Conservation (phyloP, 768 basidiomycete genomes). For the Lentinula sp. region DNA sequence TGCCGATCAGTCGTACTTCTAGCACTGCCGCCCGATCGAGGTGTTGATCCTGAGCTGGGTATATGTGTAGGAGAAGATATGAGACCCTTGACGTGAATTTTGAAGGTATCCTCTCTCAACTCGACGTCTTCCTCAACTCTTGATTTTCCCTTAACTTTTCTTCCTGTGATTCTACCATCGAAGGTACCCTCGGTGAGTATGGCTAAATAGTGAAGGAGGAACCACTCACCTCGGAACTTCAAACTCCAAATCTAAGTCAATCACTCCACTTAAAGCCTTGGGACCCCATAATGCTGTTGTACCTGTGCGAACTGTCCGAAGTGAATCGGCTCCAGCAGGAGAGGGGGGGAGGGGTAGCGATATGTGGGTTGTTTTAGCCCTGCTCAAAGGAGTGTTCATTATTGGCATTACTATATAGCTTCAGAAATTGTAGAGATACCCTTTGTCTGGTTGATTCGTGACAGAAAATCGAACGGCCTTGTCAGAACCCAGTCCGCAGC, state of each 20-base stretch:
- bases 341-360: slow-evolving; percentile 4
- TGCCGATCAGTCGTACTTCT: slow-evolving; percentile 80
- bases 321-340: not conserved
- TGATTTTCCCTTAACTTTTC: not conserved
- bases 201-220: not conserved
- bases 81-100: slow-evolving; percentile 65
- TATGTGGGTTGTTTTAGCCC: slow-evolving; percentile 1
- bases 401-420: not conserved
- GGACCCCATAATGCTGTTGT: slow-evolving; percentile 81
- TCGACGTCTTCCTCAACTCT: slow-evolving; percentile 4
- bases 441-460: slow-evolving; percentile 60
- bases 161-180: not conserved
- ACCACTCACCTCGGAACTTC: slow-evolving; percentile 31
- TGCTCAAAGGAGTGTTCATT: not conserved
- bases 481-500: slow-evolving; percentile 34
- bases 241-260: slow-evolving; percentile 68
- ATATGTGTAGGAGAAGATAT: slow-evolving; percentile 42
- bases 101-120: slow-evolving; percentile 19
- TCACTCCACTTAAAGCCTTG: slow-evolving; percentile 68
- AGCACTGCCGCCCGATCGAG: slow-evolving; percentile 28
- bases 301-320: slow-evolving; percentile 46
- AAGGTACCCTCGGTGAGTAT: not conserved
- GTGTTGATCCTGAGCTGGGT: slow-evolving; percentile 5
- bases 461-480: slow-evolving; percentile 69
- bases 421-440: slow-evolving; percentile 42